Evolutionary conservation across 176 grass and related monocot genomes (phyloP), one percentile per base, ranked within the genome.

Genomic region (Bothriochloa decipiens): DNA sequence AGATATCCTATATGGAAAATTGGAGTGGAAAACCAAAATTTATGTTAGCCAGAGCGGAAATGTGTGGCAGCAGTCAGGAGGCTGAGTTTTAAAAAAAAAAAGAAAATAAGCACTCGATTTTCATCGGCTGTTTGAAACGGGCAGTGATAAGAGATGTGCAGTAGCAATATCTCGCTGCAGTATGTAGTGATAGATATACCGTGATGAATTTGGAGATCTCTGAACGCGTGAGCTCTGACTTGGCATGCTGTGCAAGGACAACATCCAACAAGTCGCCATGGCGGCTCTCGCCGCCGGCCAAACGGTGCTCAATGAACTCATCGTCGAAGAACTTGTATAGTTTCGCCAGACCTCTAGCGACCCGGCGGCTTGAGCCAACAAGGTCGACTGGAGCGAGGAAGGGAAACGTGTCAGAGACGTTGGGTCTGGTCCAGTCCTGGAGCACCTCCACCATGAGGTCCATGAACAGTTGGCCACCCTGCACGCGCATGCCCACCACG

Each of bases 241-340:
- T 74, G 23, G 68, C 61, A 1, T 77, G 41, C 9, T 49, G 26
- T 16, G 49, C 14, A 2, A 88, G 86, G 36, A 84, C 22, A 8
- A 42, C 0, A 22, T 88, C 86, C 71, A 88, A 17, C 40, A 87
- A 65, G 50, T 88, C 79, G 9, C 52, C 18, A 1, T 46, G 15
- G 35, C 11, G 70, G 1, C n/a, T n/a, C n/a, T 68, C 63, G 3
- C 7, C 14, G 7, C 28, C 41, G 50, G 46, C 55, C 36, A 84
- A 1, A 2, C 86, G 60, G 0, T 25, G 81, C 3, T 84, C 25
- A 5, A 88, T 40, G 29, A 88, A 68, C 36, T 78, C 81, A 9
- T 70, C 27, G 17, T 88, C 81, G 8, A 88, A 84, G 55, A 88
- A 69, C n/a, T 74, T 22, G 65, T 76, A 88, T 5, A 88, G 70